Evolutionary conservation across 345 rosid species (phyloP).

Genomic region (Excoecaria agallocha): DNA sequence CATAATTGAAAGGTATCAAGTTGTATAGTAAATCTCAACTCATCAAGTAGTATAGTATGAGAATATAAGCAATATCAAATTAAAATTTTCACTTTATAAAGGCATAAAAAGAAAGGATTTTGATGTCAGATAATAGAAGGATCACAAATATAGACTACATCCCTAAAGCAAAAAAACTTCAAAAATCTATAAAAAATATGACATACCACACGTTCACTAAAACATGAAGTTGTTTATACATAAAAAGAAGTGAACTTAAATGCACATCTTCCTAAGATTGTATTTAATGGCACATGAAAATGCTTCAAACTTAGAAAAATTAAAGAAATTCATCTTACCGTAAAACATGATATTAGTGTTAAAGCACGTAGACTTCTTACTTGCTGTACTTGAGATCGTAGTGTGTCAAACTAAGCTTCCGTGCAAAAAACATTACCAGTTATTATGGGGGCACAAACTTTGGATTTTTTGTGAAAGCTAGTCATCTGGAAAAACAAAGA

Average conservation of each 20-base stretch:
- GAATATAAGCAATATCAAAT: background rate
- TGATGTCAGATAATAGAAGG: background rate
- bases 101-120: background rate
- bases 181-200: background rate
- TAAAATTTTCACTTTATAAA: background rate
- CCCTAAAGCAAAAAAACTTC: background rate
- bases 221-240: background rate
- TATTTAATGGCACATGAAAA: background rate
- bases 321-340: background rate
- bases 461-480: conserved; percentile 84
- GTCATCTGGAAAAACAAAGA: conserved; percentile 53
- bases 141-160: background rate
- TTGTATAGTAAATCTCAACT: too few species aligned
- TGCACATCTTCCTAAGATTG: background rate
- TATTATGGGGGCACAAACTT: conserved; percentile 91
- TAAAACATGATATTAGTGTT: background rate
- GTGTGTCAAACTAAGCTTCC: conserved; percentile 71
- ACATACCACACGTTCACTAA: background rate
- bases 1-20: too few species aligned
- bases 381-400: conserved; percentile 87
- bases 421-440: conserved; percentile 93
- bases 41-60: background rate
- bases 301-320: background rate
- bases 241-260: background rate
- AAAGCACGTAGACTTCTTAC: conserved; percentile 28